A percentile compares a stretch with the other conserved stretches of the same genome.
Evolutionary conservation across 2,329 filamentous ascomycete species (phyloP).

Genomic region (Pseudogymnoascus sp.): DNA sequence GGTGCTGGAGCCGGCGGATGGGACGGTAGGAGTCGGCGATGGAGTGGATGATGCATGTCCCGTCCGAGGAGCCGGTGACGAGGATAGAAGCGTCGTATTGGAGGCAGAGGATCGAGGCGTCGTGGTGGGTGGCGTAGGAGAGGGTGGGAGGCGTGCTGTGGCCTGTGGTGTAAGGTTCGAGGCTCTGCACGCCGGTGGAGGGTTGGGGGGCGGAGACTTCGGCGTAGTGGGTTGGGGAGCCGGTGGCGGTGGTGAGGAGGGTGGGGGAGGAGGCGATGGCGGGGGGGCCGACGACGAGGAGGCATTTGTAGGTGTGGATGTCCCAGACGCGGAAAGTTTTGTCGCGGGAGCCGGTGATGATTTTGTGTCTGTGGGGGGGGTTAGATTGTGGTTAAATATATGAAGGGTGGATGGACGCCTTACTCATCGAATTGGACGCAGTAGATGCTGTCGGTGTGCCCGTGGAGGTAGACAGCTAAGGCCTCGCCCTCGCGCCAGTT

Average conservation of each 20-base stretch:
- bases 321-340: constrained; percentile 96
- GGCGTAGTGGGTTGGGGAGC: constrained; percentile 46
- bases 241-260: constrained; percentile 44
- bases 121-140: constrained; percentile 62
- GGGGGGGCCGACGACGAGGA: constrained; percentile 75
- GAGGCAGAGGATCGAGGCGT: constrained; percentile 86
- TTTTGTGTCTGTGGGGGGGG: constrained; percentile 64
- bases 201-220: constrained; percentile 34
- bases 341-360: constrained; percentile 92
- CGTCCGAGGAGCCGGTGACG: constrained; percentile 90
- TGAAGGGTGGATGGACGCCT: constrained; percentile 27
- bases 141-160: constrained; percentile 40
- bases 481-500: constrained; percentile 76
- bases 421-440: constrained; percentile 97
- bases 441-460: constrained; percentile 93
- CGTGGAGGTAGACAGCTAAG: constrained; percentile 73
- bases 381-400: constrained; percentile 27
- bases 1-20: constrained; percentile 65
- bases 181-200: constrained; percentile 32
- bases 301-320: constrained; percentile 77
- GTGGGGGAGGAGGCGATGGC: constrained; percentile 47
- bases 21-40: constrained; percentile 71
- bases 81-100: constrained; percentile 91
- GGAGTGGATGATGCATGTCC: constrained; percentile 84
- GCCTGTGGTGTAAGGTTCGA: constrained; percentile 32